These are phyloP conservation scores for Clausena lansium DNA, from an alignment of 345 rosid species.

Conservation along the genomic window DNA sequence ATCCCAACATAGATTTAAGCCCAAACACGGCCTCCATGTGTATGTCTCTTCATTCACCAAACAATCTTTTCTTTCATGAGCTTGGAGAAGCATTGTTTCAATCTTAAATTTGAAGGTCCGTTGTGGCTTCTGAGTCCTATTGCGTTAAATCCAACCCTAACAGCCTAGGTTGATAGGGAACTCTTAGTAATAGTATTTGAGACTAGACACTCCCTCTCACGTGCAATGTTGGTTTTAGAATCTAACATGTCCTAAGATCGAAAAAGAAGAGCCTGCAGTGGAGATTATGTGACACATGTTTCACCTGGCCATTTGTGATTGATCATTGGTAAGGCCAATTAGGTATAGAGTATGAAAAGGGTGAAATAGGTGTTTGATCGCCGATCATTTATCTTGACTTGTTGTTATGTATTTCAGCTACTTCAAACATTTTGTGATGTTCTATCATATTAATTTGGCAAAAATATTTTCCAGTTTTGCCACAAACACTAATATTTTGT, in stretches of 20 bases:
- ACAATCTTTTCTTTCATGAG: neutral
- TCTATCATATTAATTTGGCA: neutral
- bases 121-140: neutral
- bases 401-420: neutral
- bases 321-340: neutral
- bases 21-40: neutral
- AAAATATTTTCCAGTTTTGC: neutral
- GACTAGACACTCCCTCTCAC: neutral
- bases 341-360: neutral
- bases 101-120: neutral
- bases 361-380: neutral
- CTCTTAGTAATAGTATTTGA: neutral
- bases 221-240: neutral
- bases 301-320: neutral
- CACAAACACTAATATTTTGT: neutral
- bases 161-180: neutral
- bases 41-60: neutral
- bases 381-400: neutral
- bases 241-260: neutral
- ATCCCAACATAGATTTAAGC: neutral
- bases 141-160: neutral
- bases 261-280: neutral
- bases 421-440: neutral
- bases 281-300: neutral
- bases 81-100: neutral